These are phyloP conservation scores for Sugiyamaella mastotermitis DNA, from an alignment of 805 yeast species.

Conservation along the genomic window DNA sequence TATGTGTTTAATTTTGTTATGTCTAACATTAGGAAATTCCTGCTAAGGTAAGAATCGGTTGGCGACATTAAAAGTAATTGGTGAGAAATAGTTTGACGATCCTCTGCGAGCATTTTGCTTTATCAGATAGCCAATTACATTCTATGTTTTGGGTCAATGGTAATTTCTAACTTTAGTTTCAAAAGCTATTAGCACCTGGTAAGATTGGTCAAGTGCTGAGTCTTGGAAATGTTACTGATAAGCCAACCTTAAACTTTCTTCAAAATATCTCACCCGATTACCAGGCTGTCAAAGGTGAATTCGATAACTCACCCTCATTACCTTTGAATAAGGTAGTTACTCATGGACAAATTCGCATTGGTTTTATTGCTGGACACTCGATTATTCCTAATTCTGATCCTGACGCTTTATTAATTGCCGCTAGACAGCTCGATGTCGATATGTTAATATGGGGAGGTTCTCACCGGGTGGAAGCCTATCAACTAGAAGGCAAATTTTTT, in stretches of 20 bases:
- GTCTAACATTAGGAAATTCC: slow-evolving; percentile 41
- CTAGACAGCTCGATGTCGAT: slow-evolving; percentile 89
- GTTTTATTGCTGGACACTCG: slow-evolving; percentile 78
- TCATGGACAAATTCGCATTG: slow-evolving; percentile 69
- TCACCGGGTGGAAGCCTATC: slow-evolving; percentile 87
- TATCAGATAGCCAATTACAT: no score
- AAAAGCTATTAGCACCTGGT: slow-evolving; percentile 72
- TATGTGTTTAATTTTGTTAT: slow-evolving; percentile 8
- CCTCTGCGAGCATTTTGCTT: not conserved
- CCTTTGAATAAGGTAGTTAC: slow-evolving; percentile 62
- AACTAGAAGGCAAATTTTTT: slow-evolving; percentile 86
- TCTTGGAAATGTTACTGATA: slow-evolving; percentile 73
- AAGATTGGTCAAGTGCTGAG: slow-evolving; percentile 81
- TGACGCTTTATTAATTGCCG: slow-evolving; percentile 69
- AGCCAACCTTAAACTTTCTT: slow-evolving; percentile 56
- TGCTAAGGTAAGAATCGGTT: slow-evolving; percentile 30
- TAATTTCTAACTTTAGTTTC: no score
- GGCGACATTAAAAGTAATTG: not conserved
- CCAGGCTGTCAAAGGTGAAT: slow-evolving; percentile 76
- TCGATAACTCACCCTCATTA: slow-evolving; percentile 49
- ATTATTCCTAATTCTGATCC: slow-evolving; percentile 86
- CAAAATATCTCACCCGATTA: slow-evolving; percentile 65
- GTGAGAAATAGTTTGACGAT: not conserved
- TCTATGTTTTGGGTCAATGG: not conserved
- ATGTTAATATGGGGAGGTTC: slow-evolving; percentile 90